Percentiles rank a stretch among this genome's conserved stretches.
These are phyloP conservation scores for Platanus orientalis DNA, from an alignment of 164 flowering plant genomes.

Conservation along the genomic window DNA sequence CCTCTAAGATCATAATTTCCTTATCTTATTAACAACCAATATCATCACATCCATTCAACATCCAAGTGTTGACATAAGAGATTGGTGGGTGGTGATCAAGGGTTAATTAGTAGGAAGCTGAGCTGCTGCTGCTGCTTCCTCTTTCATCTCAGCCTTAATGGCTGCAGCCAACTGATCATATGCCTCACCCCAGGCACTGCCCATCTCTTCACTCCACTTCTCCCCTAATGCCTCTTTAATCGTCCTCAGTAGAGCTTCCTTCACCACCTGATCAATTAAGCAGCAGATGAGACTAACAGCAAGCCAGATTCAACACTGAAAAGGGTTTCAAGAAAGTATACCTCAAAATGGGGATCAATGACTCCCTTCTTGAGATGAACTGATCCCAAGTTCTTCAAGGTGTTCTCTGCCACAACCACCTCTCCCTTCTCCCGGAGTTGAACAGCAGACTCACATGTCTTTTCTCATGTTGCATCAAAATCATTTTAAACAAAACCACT, in stretches of 20 bases:
- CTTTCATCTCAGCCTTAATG: slow-evolving; percentile 49
- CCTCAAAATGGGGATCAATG: slow-evolving; percentile 65
- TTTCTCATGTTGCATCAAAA: neutral
- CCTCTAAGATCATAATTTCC: too few relatives aligned
- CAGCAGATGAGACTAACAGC: neutral
- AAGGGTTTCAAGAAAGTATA: slow-evolving; percentile 5
- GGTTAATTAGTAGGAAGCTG: too few relatives aligned
- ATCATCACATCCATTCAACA: too few relatives aligned
- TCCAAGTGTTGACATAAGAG: too few relatives aligned
- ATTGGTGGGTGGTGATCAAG: too few relatives aligned
- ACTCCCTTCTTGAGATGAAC: slow-evolving; percentile 62
- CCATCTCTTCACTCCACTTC: slow-evolving; percentile 48
- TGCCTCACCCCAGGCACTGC: slow-evolving; percentile 45
- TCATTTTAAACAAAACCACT: neutral
- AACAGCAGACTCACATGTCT: slow-evolving; percentile 74
- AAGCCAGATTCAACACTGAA: neutral
- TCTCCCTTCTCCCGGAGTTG: slow-evolving; percentile 62
- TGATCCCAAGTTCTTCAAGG: slow-evolving; percentile 54
- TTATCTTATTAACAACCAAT: too few relatives aligned
- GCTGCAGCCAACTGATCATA: slow-evolving; percentile 52
- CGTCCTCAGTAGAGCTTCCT: slow-evolving; percentile 58
- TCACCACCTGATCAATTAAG: slow-evolving; percentile 42
- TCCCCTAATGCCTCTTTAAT: slow-evolving; percentile 45
- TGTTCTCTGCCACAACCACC: slow-evolving; percentile 44
- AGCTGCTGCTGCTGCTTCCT: too few relatives aligned